These are phyloP conservation scores for Pholiota adiposa DNA, from an alignment of 1,284 basidiomycete genomes.

Conservation along the genomic window DNA sequence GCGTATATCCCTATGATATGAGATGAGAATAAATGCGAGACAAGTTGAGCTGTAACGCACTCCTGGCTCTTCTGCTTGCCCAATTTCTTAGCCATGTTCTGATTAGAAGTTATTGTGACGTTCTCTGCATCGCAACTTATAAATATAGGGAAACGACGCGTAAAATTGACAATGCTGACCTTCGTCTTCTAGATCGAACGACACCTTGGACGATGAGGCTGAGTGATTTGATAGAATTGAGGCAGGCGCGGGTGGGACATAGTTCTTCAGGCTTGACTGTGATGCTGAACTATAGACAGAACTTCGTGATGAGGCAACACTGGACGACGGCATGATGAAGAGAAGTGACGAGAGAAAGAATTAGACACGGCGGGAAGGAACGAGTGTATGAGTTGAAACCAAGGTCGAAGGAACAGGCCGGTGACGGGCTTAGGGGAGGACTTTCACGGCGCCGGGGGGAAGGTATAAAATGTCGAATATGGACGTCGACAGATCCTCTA, in stretches of 20 bases:
- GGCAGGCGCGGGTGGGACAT: conserved; percentile 44
- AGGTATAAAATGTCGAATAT: conserved; percentile 28
- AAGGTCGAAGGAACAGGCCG: conserved; percentile 50
- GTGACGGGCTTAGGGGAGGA: conserved; percentile 35
- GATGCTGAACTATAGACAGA: conserved; percentile 43
- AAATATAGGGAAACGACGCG: conserved; percentile 21
- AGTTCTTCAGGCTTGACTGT: conserved; percentile 34
- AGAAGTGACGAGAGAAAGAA: conserved; percentile 31
- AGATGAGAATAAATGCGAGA: conserved; percentile 7
- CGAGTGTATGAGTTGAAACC: conserved; percentile 41
- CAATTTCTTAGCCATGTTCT: conserved; percentile 44
- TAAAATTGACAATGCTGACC: conserved; percentile 43
- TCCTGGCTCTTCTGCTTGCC: conserved; percentile 63
- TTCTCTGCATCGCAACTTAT: conserved; percentile 53
- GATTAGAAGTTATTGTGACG: conserved; percentile 63
- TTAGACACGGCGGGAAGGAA: conserved; percentile 24
- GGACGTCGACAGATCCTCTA: conserved; percentile 52
- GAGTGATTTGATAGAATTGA: conserved; percentile 43
- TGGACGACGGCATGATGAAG: conserved; percentile 48
- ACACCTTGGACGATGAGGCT: conserved; percentile 57
- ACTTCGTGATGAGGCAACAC: conserved; percentile 41
- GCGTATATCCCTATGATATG: conserved; percentile 60
- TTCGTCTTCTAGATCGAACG: conserved; percentile 60
- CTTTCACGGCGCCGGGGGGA: conserved; percentile 47
- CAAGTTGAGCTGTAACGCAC: conserved; percentile 38